Base-by-base conservation (phyloP, 2,329 filamentous ascomycete genomes). In the Stemphylium beticola region DNA sequence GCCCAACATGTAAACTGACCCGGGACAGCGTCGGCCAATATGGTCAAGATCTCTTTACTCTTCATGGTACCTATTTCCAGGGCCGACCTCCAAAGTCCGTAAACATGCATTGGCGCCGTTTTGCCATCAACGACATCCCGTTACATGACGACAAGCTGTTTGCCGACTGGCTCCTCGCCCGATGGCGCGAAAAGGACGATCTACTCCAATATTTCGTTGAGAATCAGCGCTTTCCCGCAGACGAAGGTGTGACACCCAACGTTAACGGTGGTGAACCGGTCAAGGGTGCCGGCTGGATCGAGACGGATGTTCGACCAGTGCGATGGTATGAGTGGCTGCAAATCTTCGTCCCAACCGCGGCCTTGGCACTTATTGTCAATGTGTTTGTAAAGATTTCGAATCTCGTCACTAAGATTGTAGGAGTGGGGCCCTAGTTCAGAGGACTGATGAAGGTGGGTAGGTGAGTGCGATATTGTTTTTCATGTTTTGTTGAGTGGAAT, bases 71-170 rank as follows among this genome's bases (percentile, higher is more conserved):
- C 24, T 98, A 96, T 74, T 88, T 97, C 63, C 85, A 95, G 73
- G 93, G 95, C 38, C 88, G 91, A 0, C 88, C 92, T 0, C 95
- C 95, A 4, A 96, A 92, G 73, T 96, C 91, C 2, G 92, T 98
- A 66, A 97, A 97, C 76, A 92, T 98, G 80, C 88, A 97, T 78
- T 99, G 93, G 93, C 87, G 95, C 48, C 87, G 93, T 17, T 98
- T 96, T 76, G 82, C 84, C 20, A 71, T 96, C 17, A 83, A 83
- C 14, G 87, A 92, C 41, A 93, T 99, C 22, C 95, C 95, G 0
- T 81, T 96, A 4, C 83, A 91, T 42, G 84, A 89, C 64, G 81
- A 83, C 7, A 83, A 89, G 31, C 79, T 82, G 22, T 98, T 99
- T 70, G 88, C 93, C 53, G 68, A 81, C 7, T 99, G 95, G 95